Conservation (phyloP, 805 yeast species). For the Myxozyma geophila region DNA sequence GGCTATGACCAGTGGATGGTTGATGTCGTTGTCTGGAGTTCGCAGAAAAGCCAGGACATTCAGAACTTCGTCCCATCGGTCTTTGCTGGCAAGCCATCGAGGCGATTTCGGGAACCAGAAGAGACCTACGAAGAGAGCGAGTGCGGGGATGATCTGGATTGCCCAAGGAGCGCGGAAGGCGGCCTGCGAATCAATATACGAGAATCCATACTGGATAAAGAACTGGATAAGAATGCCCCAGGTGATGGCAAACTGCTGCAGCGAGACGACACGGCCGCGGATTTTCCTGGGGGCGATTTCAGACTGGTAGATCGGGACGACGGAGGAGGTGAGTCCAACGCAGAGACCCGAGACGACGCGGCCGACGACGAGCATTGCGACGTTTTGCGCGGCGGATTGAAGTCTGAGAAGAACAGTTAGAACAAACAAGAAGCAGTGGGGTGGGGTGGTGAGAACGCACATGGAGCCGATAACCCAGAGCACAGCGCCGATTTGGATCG, state of each 20-base stretch:
- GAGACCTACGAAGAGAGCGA: constrained; percentile 53
- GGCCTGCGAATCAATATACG: constrained; percentile 51
- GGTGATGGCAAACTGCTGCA: constrained; percentile 43
- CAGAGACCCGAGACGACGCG: constrained; percentile 59
- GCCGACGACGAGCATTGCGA: constrained; percentile 49
- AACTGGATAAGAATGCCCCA: constrained; percentile 45
- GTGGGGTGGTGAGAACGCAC: constrained; percentile 5
- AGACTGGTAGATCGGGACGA: constrained; percentile 50
- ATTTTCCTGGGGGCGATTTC: constrained; percentile 41
- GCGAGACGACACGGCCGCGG: constrained; percentile 45
- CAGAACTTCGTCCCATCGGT: constrained; percentile 59
- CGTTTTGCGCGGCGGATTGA: constrained; percentile 44
- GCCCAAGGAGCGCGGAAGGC: constrained; percentile 72
- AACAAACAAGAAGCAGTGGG: not conserved
- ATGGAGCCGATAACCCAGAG: constrained; percentile 39
- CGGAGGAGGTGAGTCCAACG: constrained; percentile 60
- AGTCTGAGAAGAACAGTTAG: constrained; percentile 8
- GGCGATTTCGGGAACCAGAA: constrained; percentile 49
- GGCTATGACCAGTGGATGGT: constrained; percentile 37
- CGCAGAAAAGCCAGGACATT: constrained; percentile 57
- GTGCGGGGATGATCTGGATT: constrained; percentile 58
- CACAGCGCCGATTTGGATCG: constrained; percentile 35
- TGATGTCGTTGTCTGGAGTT: constrained; percentile 38
- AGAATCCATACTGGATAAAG: constrained; percentile 48
- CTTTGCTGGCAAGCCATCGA: constrained; percentile 55